Evolutionary conservation across 495 filamentous ascomycete genomes (phyloP), one percentile per base, ranked within the genome.

Genomic region (Aspergillus carlsbadensis): DNA sequence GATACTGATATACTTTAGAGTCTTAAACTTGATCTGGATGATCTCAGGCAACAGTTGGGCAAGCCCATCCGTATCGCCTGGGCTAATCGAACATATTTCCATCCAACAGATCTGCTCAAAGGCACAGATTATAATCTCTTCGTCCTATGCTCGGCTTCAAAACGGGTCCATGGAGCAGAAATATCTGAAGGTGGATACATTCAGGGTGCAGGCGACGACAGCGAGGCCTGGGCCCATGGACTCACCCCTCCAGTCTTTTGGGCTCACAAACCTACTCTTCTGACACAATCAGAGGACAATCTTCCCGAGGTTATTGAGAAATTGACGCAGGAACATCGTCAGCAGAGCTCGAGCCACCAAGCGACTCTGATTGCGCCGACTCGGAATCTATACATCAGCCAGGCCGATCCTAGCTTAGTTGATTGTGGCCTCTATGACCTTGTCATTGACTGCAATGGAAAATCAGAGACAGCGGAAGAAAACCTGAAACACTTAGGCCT

Each of bases 171-270:
- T 13, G 86, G 84, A 5, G 81, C 80, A 0, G 88, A 91, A 63
- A 78, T 84, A 51, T 84, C 82, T 26, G 81, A 82, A 58, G 84
- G 83, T 4, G 88, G 86, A 22, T 98, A 98, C 65, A 89, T 98
- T 58, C 94, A 97, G 70, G 94, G 94, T 21, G 92, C 92, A 11
- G 93, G 87, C 5, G 93, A 98, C 71, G 93, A 98, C 65, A 89
- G 86, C 17, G 93, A 98, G 72, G 86, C 84, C 36, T 98, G 94
- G 94, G 85, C 90, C 34, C 71, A 81, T 37, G 88, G 89, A 0
- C 72, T 97, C 10, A 93, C 88, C 8, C 81, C 93, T 10, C 70
- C 68, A 2, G 57, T 91, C 3, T 98, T 96, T 69, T 98, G 93
- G 93, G 68, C 68, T 31, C 78, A 93, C 54, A 71, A 70, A 24